Evolutionary conservation across 306 rosid genomes (phyloP).

Genomic region (Luffa aegyptiaca): DNA sequence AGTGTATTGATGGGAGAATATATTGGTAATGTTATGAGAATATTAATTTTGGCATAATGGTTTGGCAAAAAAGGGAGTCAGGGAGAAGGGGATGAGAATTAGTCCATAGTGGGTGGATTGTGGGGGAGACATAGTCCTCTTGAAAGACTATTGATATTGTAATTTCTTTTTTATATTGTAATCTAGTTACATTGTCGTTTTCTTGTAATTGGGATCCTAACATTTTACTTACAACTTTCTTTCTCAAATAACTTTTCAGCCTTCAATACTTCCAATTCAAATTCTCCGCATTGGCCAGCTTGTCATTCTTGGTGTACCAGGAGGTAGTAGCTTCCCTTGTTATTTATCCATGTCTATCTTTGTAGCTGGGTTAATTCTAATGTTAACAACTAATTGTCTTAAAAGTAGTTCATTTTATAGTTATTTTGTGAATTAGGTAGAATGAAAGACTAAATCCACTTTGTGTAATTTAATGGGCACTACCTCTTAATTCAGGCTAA

Average conservation of each 20-base stretch:
- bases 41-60: background rate
- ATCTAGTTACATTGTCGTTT: background rate
- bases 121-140: background rate
- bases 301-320: constrained; percentile 71
- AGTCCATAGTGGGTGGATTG: background rate
- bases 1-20: background rate
- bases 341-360: background rate
- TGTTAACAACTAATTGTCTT: background rate
- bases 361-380: background rate
- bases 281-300: constrained; percentile 73
- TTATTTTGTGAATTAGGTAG: background rate
- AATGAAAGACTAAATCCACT: constrained; percentile 1
- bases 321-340: constrained; percentile 45
- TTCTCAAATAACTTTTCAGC: constrained; percentile 38
- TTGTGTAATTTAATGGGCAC: background rate
- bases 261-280: constrained; percentile 91
- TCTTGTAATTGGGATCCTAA: background rate
- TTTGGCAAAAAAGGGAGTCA: background rate
- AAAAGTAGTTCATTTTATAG: background rate
- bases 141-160: background rate
- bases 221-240: background rate
- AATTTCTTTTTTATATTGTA: background rate
- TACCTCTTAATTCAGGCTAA: background rate
- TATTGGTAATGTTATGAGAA: background rate
- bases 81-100: background rate